phyloP scores from a whole-genome alignment of 352 stramenopile genomes.

The Globisporangium orthogonon region DNA sequence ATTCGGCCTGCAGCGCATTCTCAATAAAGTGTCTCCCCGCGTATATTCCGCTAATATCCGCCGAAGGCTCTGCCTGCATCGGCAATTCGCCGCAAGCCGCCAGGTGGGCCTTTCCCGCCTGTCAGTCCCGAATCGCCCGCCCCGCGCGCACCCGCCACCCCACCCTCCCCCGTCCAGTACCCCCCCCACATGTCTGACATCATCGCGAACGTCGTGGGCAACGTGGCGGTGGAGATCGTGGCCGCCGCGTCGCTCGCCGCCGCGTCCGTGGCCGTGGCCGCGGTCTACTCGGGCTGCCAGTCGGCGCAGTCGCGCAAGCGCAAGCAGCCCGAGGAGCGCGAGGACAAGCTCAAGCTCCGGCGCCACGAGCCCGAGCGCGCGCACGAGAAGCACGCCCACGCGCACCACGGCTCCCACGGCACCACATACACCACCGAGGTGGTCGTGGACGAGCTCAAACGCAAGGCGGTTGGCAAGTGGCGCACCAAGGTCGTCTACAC shows the following conservation, averaged over 20 bases:
- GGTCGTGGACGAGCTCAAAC: slow-evolving; percentile 45
- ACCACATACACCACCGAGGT: slow-evolving; percentile 27
- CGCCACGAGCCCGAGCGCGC: slow-evolving; percentile 15
- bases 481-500: slow-evolving; percentile 74
- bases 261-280: slow-evolving; percentile 29
- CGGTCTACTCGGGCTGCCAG: slow-evolving; percentile 14
- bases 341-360: slow-evolving; percentile 23
- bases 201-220: slow-evolving; percentile 23
- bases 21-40: too few species aligned
- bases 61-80: neutral
- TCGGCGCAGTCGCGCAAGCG: slow-evolving; percentile 20
- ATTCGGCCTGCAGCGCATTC: too few species aligned
- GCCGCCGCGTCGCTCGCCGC: slow-evolving; percentile 40
- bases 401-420: slow-evolving; percentile 23
- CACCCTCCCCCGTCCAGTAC: neutral
- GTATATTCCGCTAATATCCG: too few species aligned
- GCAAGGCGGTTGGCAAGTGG: slow-evolving; percentile 32
- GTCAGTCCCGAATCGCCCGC: neutral
- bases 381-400: neutral
- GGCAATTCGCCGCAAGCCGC: neutral
- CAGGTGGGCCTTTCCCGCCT: neutral
- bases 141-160: neutral
- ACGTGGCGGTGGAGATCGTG: slow-evolving; percentile 39
- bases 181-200: slow-evolving; percentile 12
- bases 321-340: slow-evolving; percentile 11